A percentile compares a stretch with the other conserved stretches of the same genome.
phyloP scores from a whole-genome alignment of 2,329 filamentous ascomycete genomes.

The Penicillium brasilianum region DNA sequence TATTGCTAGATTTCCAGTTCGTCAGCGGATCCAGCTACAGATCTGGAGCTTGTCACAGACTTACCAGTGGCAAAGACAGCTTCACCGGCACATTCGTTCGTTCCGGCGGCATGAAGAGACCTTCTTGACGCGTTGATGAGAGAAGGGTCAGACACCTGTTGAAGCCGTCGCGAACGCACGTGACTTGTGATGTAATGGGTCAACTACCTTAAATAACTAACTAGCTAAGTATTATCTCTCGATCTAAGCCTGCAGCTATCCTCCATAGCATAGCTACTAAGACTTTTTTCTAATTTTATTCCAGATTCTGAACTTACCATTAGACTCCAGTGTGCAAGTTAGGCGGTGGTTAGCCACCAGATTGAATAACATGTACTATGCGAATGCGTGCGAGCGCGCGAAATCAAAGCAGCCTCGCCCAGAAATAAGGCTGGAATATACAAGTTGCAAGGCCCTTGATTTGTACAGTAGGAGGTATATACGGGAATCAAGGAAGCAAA shows the following conservation, averaged over 20 bases:
- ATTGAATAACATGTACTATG: too few relatives aligned
- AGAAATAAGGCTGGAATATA: too few relatives aligned
- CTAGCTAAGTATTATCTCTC: too few relatives aligned
- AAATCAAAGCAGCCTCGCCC: too few relatives aligned
- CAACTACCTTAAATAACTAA: too few relatives aligned
- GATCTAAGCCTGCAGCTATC: too few relatives aligned
- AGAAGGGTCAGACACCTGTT: neutral
- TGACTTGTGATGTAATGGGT: constrained; percentile 28
- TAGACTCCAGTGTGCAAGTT: too few relatives aligned
- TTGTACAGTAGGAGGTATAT: neutral
- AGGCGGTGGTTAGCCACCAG: too few relatives aligned
- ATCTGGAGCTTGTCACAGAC: constrained; percentile 8
- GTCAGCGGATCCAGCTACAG: constrained; percentile 17
- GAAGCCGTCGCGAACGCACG: constrained; percentile 23
- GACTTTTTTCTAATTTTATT: too few relatives aligned
- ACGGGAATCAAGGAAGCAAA: neutral
- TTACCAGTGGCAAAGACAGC: constrained; percentile 65
- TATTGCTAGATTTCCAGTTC: constrained; percentile 64
- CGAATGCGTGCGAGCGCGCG: too few relatives aligned
- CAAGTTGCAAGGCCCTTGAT: neutral
- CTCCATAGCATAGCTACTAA: too few relatives aligned
- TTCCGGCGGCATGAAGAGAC: constrained; percentile 50
- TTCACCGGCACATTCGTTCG: constrained; percentile 59
- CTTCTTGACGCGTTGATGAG: constrained; percentile 30
- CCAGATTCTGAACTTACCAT: too few relatives aligned